Evolutionary conservation across 768 basidiomycete species (phyloP).

Genomic region (Rhizopogon rudus): DNA sequence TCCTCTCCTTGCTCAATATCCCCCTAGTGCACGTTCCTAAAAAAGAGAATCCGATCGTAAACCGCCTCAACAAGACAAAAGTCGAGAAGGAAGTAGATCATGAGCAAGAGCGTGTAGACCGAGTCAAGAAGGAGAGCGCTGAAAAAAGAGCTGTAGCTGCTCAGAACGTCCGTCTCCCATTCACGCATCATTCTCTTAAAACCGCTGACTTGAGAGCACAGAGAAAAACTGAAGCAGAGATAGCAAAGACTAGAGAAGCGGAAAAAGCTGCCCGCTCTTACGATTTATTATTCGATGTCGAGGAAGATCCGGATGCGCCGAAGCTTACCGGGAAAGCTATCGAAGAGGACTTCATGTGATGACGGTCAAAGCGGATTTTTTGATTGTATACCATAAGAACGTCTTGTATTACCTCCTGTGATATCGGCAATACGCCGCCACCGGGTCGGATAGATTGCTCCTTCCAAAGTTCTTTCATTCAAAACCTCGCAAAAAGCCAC

Average conservation of each 20-base stretch:
- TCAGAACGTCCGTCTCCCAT: conserved; percentile 49
- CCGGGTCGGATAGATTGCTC: not conserved
- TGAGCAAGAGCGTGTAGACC: conserved; percentile 80
- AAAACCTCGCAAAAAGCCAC: not conserved
- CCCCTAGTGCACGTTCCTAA: conserved; percentile 65
- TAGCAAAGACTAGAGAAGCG: conserved; percentile 71
- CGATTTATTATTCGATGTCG: conserved; percentile 68
- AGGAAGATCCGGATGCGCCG: conserved; percentile 47
- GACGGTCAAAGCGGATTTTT: not conserved
- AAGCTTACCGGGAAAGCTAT: conserved; percentile 66
- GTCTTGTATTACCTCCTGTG: conserved; percentile 3
- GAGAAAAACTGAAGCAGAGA: conserved; percentile 77
- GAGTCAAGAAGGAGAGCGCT: conserved; percentile 73
- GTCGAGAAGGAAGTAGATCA: conserved; percentile 81
- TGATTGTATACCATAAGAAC: not conserved
- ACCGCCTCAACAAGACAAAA: conserved; percentile 93
- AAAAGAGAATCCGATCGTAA: conserved; percentile 86
- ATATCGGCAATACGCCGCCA: not conserved
- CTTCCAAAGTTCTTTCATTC: not conserved
- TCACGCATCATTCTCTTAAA: not conserved
- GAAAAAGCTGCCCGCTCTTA: conserved; percentile 89
- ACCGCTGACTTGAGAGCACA: conserved; percentile 22
- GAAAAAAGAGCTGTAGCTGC: conserved; percentile 55
- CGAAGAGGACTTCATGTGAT: conserved; percentile 88
- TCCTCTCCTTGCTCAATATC: not conserved